Percentiles rank a stretch among this genome's conserved stretches.
Evolutionary conservation across 2,329 filamentous ascomycete species (phyloP).

Genomic region (Pseudopithomyces maydicus): DNA sequence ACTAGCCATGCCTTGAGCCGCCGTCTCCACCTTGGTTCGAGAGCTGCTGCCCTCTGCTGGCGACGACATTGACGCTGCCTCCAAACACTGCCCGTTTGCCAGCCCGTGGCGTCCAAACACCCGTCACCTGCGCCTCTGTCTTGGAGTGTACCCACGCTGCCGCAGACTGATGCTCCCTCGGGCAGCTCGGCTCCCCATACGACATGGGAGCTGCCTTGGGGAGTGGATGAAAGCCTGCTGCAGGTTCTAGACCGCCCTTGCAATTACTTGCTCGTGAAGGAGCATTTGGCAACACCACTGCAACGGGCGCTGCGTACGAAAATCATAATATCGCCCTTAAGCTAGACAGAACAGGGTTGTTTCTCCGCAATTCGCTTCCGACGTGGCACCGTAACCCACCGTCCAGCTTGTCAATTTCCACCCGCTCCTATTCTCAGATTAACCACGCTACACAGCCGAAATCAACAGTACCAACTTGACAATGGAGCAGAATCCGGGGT

Average conservation of each 20-base stretch:
- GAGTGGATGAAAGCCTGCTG: background rate
- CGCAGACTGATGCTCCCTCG: background rate
- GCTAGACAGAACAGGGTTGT: constrained; percentile 2
- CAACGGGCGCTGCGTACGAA: no score
- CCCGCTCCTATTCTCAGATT: constrained; percentile 3
- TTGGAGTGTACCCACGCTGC: background rate
- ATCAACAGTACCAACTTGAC: background rate
- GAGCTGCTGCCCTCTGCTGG: background rate
- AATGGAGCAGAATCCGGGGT: constrained; percentile 1
- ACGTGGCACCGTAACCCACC: constrained; percentile 6
- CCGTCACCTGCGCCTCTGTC: background rate
- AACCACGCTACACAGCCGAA: constrained; percentile 10
- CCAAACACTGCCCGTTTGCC: constrained; percentile 4
- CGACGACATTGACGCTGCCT: background rate
- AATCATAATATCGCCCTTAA: no score
- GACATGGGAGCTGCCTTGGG: constrained; percentile 1
- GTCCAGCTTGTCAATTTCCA: constrained; percentile 7
- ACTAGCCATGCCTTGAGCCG: background rate
- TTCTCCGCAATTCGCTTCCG: constrained; percentile 11
- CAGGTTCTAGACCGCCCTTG: background rate
- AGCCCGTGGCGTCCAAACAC: background rate
- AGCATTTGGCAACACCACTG: background rate
- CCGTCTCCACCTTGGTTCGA: background rate
- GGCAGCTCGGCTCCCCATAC: no score
- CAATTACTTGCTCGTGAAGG: background rate